Conservation (phyloP, 139 green algal genomes). For the Haematococcus lacustris region DNA sequence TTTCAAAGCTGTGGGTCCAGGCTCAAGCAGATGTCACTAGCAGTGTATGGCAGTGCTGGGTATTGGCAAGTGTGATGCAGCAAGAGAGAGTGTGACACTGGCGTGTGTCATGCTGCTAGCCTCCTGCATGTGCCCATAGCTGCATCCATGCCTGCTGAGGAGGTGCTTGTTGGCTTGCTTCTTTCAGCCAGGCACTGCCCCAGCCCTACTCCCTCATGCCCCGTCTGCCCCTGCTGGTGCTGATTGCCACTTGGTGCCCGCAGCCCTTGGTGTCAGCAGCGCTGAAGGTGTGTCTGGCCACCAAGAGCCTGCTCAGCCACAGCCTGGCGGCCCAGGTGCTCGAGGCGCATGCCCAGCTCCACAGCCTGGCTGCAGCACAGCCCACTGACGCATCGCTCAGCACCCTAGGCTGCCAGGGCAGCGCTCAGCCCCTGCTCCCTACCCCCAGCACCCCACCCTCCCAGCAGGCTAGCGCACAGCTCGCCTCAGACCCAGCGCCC, state of each 20-base stretch:
- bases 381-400: too few species aligned
- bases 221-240: background rate
- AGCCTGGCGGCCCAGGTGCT: slow-evolving; percentile 4
- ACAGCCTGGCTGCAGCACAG: background rate
- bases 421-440: too few species aligned
- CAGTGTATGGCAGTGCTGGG: background rate
- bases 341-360: background rate
- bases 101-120: background rate
- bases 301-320: background rate
- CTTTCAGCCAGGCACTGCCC: background rate
- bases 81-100: background rate
- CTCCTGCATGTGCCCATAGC: background rate
- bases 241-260: background rate
- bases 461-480: too few species aligned
- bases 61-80: background rate
- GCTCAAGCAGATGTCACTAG: background rate
- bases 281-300: slow-evolving; percentile 17
- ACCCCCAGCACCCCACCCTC: too few species aligned
- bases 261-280: slow-evolving; percentile 7
- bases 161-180: background rate
- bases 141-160: background rate
- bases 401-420: too few species aligned
- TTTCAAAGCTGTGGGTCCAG: background rate
- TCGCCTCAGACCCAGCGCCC: too few species aligned
- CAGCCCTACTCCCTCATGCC: background rate